A percentile compares a stretch with the other conserved stretches of the same genome.
phyloP scores from a whole-genome alignment of 1,139 yeast genomes.

The Protomyces pachydermus region DNA sequence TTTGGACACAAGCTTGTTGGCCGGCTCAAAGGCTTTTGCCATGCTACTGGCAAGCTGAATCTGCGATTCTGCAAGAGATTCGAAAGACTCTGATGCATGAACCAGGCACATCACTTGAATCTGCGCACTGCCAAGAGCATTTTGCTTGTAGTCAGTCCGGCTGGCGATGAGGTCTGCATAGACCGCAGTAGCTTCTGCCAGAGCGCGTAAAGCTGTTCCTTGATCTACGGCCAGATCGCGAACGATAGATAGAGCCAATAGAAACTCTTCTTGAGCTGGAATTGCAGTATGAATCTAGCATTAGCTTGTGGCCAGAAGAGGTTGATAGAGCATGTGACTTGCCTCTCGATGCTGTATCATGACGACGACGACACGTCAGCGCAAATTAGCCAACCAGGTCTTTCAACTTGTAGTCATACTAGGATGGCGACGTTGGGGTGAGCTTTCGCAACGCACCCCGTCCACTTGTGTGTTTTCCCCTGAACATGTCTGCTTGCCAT shows the following conservation, averaged over 20 bases:
- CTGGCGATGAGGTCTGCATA: neutral
- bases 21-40: neutral
- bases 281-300: neutral
- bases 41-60: neutral
- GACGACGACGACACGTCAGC: neutral
- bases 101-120: neutral
- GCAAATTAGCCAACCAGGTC: too few relatives aligned
- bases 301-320: neutral
- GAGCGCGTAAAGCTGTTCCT: neutral
- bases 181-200: neutral
- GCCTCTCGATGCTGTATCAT: neutral
- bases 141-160: neutral
- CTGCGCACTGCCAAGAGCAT: neutral
- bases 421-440: too few relatives aligned
- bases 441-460: too few relatives aligned
- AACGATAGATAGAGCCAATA: neutral
- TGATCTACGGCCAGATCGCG: neutral
- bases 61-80: neutral
- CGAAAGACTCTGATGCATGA: neutral
- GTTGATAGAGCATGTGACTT: neutral
- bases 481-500: too few relatives aligned
- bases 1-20: neutral
- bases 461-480: too few relatives aligned
- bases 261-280: neutral
- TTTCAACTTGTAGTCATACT: too few relatives aligned